Percentiles rank a stretch among this genome's conserved stretches.
Evolutionary conservation across 1,284 basidiomycete species (phyloP).

Genomic region (Entoloma clypeatum): DNA sequence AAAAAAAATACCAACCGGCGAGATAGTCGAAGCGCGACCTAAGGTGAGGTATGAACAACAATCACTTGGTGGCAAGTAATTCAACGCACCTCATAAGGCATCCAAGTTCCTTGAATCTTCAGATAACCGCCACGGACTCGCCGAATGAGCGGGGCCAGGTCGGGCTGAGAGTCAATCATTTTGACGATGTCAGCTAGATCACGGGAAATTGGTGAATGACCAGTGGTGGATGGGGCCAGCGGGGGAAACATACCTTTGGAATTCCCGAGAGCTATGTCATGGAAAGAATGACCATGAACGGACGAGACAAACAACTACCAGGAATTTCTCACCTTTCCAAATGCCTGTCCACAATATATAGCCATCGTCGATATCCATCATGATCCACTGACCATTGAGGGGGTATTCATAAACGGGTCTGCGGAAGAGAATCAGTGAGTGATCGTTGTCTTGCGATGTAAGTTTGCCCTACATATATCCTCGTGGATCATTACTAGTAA

Average conservation of each 20-base stretch:
- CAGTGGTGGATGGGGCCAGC: too few relatives aligned
- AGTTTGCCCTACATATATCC: constrained; percentile 69
- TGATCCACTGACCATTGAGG: constrained; percentile 84
- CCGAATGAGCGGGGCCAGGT: constrained; percentile 74
- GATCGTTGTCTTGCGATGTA: background rate
- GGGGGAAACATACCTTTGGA: constrained; percentile 64
- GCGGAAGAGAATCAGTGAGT: constrained; percentile 3
- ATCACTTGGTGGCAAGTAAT: background rate
- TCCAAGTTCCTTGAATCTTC: constrained; percentile 88
- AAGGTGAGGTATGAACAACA: constrained; percentile 7
- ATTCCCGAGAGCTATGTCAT: constrained; percentile 77
- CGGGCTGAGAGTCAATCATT: constrained; percentile 84
- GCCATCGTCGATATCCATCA: constrained; percentile 89
- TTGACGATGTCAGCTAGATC: constrained; percentile 83
- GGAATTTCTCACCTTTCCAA: constrained; percentile 65
- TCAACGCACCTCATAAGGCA: constrained; percentile 73
- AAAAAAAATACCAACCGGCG: constrained; percentile 50
- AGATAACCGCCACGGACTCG: constrained; percentile 82
- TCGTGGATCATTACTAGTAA: constrained; percentile 80
- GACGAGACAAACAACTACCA: constrained; percentile 6
- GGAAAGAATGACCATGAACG: constrained; percentile 7
- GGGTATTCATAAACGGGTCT: constrained; percentile 87
- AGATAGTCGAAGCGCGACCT: constrained; percentile 72
- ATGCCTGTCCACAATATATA: constrained; percentile 86
- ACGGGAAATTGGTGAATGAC: too few relatives aligned